These are phyloP conservation scores for Fusarium humuli DNA, from an alignment of 2,329 filamentous ascomycete species.

Conservation along the genomic window DNA sequence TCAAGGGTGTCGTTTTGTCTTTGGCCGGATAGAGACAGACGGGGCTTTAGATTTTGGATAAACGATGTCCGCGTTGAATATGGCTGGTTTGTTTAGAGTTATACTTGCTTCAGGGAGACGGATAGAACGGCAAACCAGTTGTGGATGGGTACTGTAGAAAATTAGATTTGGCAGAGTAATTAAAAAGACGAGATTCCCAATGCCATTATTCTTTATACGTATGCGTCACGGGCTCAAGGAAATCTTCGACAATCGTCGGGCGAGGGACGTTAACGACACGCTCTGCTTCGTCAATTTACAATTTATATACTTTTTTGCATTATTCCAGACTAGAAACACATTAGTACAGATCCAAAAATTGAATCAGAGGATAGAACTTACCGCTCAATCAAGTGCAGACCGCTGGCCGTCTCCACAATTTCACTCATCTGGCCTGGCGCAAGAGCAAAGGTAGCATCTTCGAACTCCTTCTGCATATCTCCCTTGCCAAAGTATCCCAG, in stretches of 20 bases:
- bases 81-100: slow-evolving; percentile 35
- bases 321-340: slow-evolving; percentile 29
- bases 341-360: not conserved
- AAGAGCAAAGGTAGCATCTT: slow-evolving; percentile 93
- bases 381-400: slow-evolving; percentile 96
- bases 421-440: slow-evolving; percentile 87
- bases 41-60: slow-evolving; percentile 7
- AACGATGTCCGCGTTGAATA: slow-evolving; percentile 9
- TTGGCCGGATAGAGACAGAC: slow-evolving; percentile 48
- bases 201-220: not conserved
- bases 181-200: slow-evolving; percentile 1
- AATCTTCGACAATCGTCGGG: not conserved
- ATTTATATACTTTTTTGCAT: slow-evolving; percentile 26
- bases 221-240: slow-evolving; percentile 17
- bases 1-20: slow-evolving; percentile 53
- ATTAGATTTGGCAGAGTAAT: slow-evolving; percentile 18
- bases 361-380: slow-evolving; percentile 55
- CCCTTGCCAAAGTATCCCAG: slow-evolving; percentile 93
- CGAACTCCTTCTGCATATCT: slow-evolving; percentile 99
- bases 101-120: slow-evolving; percentile 10
- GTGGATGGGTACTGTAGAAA: slow-evolving; percentile 24
- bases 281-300: slow-evolving; percentile 38
- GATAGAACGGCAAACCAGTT: slow-evolving; percentile 19
- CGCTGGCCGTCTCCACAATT: slow-evolving; percentile 91
- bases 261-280: slow-evolving; percentile 12